Base-by-base conservation (phyloP, 148 eudicot genomes). In the Talinum fruticosum region DNA sequence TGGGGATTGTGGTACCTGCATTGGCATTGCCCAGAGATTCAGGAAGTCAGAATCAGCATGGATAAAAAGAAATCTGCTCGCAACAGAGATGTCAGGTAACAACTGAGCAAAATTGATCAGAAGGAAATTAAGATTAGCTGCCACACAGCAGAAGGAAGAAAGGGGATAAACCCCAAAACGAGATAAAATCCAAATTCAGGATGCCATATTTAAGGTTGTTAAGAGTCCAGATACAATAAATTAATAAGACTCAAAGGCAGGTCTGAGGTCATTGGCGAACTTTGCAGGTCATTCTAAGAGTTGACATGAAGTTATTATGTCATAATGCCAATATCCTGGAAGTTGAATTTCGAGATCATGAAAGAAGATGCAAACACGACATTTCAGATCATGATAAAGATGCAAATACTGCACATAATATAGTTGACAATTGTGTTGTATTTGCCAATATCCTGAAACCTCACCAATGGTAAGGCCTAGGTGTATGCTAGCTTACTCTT, bases 1-100 rank as follows among this genome's bases (percentile, higher is more conserved):
- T 53, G 84, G 62, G 72, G 83, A 74, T 23, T 87, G 82, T 29
- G 73, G 80, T 53, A 45, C 85, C 93, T 86, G 85, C 51, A 79
- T 16, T 26, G 44, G 85, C 51, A 79, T 16, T 26, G 44, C 16
- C 54, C n/a, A 18, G 14, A 77, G 47, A 41, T 59, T n/a, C 2
- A 65, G 44, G n/a, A 45, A 28, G 38, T 37, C 70, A 71, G 12
- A 28, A 38, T 29, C 66, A 77, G 16, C 18, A 54, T 23, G 61
- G 16, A 29, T 23, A 33, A 70, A 6, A 18, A 19, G 54, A 2
- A 49, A 49, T 3, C 23, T 14, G 54, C 21, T 18, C 15, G 12
- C 35, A 29, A 71, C 34, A 51, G 29, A 34, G 41, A 18, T 23
- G 47, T 57, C 45, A 29, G 53, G 24, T 4, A 21, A 30, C 28